Evolutionary conservation across 352 stramenopile genomes (phyloP), one percentile per base, ranked within the genome.

Genomic region (Globisporangium yorkense): DNA sequence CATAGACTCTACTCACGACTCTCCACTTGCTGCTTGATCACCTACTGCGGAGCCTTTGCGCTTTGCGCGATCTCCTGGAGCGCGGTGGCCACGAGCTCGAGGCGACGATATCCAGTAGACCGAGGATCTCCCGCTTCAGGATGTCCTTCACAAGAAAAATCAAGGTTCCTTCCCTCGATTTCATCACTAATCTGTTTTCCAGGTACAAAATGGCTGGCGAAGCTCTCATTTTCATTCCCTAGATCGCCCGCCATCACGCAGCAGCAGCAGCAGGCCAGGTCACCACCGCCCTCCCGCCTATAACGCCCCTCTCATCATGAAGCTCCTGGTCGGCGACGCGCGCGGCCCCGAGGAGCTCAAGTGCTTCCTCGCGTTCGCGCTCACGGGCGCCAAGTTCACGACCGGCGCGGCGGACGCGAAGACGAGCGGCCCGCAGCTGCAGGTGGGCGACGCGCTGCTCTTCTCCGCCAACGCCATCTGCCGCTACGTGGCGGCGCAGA

Each of bases 391-490:
- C 16, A 49, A 58, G 16, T 92, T 84, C 63, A 57, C 72, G 10
- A 71, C 89, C 16, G 80, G 69, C 21, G n/a, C 57, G 10, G 74
- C 76, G 47, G 86, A 80, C 65, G 82, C 84, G 61, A 65, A 68
- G 48, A 75, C 66, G 53, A 84, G 67, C 56, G 74, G 79, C 21
- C 77, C 76, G 35, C 80, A 89, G 67, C 46, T 88, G 56, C 62
- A 63, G 16, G 72, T 84, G 57, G 61, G 57, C 2, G 72, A 81
- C 43, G 43, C 43, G 33, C 50, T 80, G 12, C 65, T 93, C 50
- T 86, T 89, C 67, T 90, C 80, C 46, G 78, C 84, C 51, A 94
- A 94, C 70, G 75, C 75, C 45, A 73, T 94, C 48, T 85, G 70
- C 58, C 84, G 80, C 56, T 94, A 88, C 63, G 52, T 92, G 27